Evolutionary conservation across 106 monocot species (phyloP), one percentile per base, ranked within the genome.

Genomic region (Dioscorea alata): DNA sequence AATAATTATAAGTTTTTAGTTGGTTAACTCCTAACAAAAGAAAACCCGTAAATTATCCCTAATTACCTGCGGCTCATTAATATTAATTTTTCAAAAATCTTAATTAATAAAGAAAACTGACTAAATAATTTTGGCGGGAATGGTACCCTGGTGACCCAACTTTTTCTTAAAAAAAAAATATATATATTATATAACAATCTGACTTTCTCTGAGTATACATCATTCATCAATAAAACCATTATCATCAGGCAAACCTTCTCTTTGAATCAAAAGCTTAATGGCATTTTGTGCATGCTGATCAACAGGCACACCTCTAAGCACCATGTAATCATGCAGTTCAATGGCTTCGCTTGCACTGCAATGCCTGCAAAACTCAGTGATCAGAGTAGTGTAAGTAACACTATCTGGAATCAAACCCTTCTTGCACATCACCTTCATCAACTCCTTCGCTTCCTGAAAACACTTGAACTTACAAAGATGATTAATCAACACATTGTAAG

Each of bases 401-500:
- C 75, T 60, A 72, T 81, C 81, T 28, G 75, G 71, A 68, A 57
- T n/a, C 24, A 71, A 17, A 8, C 63, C 71, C 63, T 48, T 69
- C 48, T 51, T 24, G 23, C 76, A 56, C 81, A 81, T 81, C 54
- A 33, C 33, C 62, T 68, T 76, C 81, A 81, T n/a, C n/a, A 75
- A 31, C 54, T 73, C 72, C 24, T 69, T 76, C 49, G 81, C 81
- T 51, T 67, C 61, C 12, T 59, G 49, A 69, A 76, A 64, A 22
- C 49, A 75, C 64, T 57, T 59, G 34, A 60, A 9, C 50, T 76
- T 81, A 58, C 76, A 81, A 48, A 81, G 62, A 49, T 31, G 75
- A 59, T 69, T 81, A 23, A 81, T 72, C 15, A 81, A 32, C 60
- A 69, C 68, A 72, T 81, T 81, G 48, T 68, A 81, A n/a, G 81